These are phyloP conservation scores for Paraphaeosphaeria sporulosa DNA, from an alignment of 2,329 filamentous ascomycete species.

Conservation along the genomic window DNA sequence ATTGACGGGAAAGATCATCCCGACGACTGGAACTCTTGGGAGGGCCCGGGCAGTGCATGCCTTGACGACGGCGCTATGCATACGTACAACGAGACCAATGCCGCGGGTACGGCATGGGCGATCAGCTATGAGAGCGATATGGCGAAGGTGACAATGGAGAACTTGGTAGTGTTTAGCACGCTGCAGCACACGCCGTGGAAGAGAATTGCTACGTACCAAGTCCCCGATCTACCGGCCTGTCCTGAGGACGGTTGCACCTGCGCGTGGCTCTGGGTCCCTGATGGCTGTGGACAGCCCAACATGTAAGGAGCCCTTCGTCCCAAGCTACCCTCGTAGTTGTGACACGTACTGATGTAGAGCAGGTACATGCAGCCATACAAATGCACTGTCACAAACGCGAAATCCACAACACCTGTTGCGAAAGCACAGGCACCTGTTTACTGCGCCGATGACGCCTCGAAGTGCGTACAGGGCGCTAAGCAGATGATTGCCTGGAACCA, in stretches of 20 bases:
- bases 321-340: background rate
- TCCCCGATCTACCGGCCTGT: conserved; percentile 49
- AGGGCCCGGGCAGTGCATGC: conserved; percentile 42
- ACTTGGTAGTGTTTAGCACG: conserved; percentile 61
- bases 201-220: conserved; percentile 47
- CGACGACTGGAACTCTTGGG: conserved; percentile 55
- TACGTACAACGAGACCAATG: conserved; percentile 53
- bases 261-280: conserved; percentile 54
- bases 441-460: conserved; percentile 51
- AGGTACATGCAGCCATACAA: conserved; percentile 60
- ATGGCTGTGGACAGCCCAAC: conserved; percentile 49
- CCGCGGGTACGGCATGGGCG: conserved; percentile 59
- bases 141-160: conserved; percentile 57
- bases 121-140: conserved; percentile 61
- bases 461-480: conserved; percentile 58
- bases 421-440: conserved; percentile 52
- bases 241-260: conserved; percentile 50
- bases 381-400: conserved; percentile 57
- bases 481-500: conserved; percentile 61
- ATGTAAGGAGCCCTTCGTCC: conserved; percentile 32
- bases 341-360: background rate
- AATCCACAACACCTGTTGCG: conserved; percentile 52
- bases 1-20: conserved; percentile 57
- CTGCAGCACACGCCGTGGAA: conserved; percentile 49
- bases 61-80: conserved; percentile 57